Base-by-base conservation (phyloP, 2,329 filamentous ascomycete species). In the Alternaria triticimaculans region DNA sequence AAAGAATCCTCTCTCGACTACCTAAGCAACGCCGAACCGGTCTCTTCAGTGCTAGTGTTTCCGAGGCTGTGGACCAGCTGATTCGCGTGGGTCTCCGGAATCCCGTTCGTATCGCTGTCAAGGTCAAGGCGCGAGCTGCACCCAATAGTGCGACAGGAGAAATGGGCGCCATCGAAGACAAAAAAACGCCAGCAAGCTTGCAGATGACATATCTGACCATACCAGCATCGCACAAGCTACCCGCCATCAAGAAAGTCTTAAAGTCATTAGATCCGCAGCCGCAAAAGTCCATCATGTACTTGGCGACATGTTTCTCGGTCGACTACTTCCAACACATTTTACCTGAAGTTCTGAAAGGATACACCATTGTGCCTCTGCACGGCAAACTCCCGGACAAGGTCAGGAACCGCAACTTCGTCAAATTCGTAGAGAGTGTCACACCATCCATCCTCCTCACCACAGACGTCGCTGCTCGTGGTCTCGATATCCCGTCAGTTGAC, bases 21-120 rank as follows among this genome's bases (percentile, higher is more conserved):
- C 96, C 96, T 0, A 99, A 99, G 77, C 96, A 99, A 78, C 87
- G 96, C 55, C 87, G 96, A 53, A 99, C 96, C 0, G 96, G 96
- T 0, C 83, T 99, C 0, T 99, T 98, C 81, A 97, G 93, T 75
- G 96, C 96, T 12, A 96, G 92, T 73, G 92, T 99, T n/a, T 96
- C 92, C 72, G 96, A 98, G 76, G 96, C 96, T 2, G 92, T 99
- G 1, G 90, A 94, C 66, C 92, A 97, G 77, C 91, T 99, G 58
- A 94, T 99, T 56, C 88, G 94, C 37, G 93, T 97, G 8, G 96
- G 96, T 20, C 83, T 98, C 68, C 87, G 96, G 41, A 98, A 99
- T 80, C 96, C 96, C 0, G 94, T 97, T 73, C 96, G 96, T 76
- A 93, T 99, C 65, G 91, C 92, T 11, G 96, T 98, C 55, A 96